These are phyloP conservation scores for Platismatia glauca DNA, from an alignment of 495 filamentous ascomycete genomes.

Conservation along the genomic window DNA sequence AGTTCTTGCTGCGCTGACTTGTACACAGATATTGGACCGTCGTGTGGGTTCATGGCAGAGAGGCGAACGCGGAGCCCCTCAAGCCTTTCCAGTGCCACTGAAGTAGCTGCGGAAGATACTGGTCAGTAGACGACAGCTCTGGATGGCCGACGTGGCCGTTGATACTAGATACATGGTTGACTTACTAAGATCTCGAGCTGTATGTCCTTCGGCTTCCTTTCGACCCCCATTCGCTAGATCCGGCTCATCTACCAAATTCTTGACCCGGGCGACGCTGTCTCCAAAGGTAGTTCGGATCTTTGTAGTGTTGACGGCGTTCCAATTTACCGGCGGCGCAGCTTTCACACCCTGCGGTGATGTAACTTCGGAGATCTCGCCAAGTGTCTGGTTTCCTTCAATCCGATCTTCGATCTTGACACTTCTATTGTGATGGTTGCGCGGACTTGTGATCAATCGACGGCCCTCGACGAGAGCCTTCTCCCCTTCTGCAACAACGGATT, in stretches of 20 bases:
- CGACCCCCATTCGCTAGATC: not conserved
- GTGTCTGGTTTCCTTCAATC: not conserved
- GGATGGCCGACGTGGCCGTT: not conserved
- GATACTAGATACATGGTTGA: not conserved
- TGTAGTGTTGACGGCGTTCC: conserved; percentile 7
- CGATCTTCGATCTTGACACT: not conserved
- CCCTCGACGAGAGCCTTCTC: conserved; percentile 66
- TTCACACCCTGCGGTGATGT: not conserved
- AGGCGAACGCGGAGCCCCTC: conserved; percentile 5
- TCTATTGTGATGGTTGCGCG: conserved; percentile 34
- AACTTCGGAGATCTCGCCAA: not conserved
- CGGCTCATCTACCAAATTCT: not conserved
- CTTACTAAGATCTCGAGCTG: not conserved
- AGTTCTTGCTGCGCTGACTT: conserved; percentile 22
- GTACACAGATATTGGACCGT: conserved; percentile 9
- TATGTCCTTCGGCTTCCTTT: not conserved
- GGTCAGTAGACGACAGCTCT: conserved; percentile 1
- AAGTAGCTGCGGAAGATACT: not conserved
- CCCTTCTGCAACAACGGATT: not conserved
- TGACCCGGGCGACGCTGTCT: conserved; percentile 38
- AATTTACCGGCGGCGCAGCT: not conserved
- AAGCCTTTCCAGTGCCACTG: conserved; percentile 4
- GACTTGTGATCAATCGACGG: conserved; percentile 93
- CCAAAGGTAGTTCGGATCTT: conserved; percentile 47
- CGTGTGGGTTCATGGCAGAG: not conserved